Evolutionary conservation across 306 rosid species (phyloP), one percentile per base, ranked within the genome.

Genomic region (Quercus cerris): DNA sequence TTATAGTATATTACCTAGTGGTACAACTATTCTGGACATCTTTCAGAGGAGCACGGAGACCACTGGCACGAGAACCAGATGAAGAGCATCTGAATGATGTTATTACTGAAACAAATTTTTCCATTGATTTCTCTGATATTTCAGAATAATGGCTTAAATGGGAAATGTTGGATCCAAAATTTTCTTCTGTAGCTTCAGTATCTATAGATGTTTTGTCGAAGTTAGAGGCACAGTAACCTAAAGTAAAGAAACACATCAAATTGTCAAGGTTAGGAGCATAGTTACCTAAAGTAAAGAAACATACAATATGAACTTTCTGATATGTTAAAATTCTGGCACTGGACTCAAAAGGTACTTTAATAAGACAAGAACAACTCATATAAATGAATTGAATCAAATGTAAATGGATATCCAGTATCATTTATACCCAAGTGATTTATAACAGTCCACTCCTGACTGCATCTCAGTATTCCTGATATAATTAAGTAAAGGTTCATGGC

Each of bases 11-110:
- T 83, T 85, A 90, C 98, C 92, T 83, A 33, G 81, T 83, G 71
- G 74, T 66, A 73, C 56, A 13, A 55, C 80, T 88, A 83, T 90
- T 95, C 73, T 5, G 80, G 75, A 91, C 86, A 81, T 91, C 98
- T 82, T 77, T 89, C 67, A 90, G 75, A 75, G 98, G 98, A 80
- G 99, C 97, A 64, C 97, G 92, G 72, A 95, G 98, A 67, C 98
- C 97, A 52, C 99, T 95, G 55, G 94, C 98, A 28, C 94, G 97
- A 81, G 99, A 88, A 78, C 98, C 93, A 44, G 94, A 84, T 30
- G 86, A 85, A 15, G 97, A 58, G 84, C 61, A 91, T 85, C 77
- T 81, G 73, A 91, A 90, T 67, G 97, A 81, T 52, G 94, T 91
- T 75, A 94, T 84, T 31, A 86, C 77, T 33, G 97, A 90, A 63